phyloP scores from a whole-genome alignment of 768 basidiomycete genomes.

The Boletus pseudopeckii region DNA sequence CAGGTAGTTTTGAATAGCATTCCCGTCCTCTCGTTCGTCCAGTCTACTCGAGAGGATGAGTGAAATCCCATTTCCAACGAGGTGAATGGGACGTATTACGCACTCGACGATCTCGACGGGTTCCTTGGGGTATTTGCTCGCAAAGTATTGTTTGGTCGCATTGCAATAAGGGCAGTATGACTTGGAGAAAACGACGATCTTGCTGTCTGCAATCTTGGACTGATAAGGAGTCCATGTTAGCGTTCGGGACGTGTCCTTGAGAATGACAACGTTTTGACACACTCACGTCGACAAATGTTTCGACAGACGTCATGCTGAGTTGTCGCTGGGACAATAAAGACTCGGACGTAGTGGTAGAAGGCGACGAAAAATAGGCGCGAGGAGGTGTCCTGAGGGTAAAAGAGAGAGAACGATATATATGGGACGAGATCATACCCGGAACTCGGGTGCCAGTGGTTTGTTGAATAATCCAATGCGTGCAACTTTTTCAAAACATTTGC shows the following conservation, averaged over 20 bases:
- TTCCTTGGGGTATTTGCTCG: conserved; percentile 36
- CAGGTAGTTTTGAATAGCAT: conserved; percentile 65
- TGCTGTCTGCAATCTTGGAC: conserved; percentile 46
- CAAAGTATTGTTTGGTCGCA: conserved; percentile 47
- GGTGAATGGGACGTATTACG: conserved; percentile 8
- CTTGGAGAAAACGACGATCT: conserved; percentile 61
- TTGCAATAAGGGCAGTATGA: conserved; percentile 52
- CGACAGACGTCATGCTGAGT: conserved; percentile 24
- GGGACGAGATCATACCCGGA: conserved; percentile 8
- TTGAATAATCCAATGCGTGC: not conserved
- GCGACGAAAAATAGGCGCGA: not conserved
- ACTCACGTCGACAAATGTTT: conserved; percentile 42
- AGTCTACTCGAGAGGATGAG: conserved; percentile 35
- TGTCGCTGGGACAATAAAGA: conserved; percentile 18
- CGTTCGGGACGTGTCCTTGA: not conserved
- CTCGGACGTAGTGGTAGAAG: conserved; percentile 29
- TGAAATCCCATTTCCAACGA: no score
- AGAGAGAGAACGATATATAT: conserved; percentile 24
- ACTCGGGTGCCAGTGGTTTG: not conserved
- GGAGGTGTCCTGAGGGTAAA: conserved; percentile 2
- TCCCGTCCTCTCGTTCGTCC: conserved; percentile 55
- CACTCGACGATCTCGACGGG: conserved; percentile 46
- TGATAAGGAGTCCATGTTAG: conserved; percentile 35
- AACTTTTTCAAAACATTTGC: no score
- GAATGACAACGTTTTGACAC: no score